Conservation (phyloP, 306 rosid genomes). For the Citrullus amarus region DNA sequence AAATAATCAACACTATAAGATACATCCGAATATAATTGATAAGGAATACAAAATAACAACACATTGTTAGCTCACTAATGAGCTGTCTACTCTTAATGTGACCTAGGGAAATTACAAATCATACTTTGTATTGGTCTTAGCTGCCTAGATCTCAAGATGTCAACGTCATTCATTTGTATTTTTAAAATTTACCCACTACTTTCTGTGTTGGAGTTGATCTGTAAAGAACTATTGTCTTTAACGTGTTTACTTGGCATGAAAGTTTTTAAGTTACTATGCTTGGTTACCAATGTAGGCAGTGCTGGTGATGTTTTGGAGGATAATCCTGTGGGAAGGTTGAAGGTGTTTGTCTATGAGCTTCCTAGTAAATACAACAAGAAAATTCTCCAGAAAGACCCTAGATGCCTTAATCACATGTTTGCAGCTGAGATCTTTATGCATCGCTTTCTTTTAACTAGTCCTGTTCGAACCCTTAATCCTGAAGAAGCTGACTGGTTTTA, state of each 20-base stretch:
- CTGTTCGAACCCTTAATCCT: slow-evolving; percentile 93
- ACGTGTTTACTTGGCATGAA: not conserved
- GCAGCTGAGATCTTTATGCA: slow-evolving; percentile 99
- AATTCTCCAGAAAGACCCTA: slow-evolving; percentile 85
- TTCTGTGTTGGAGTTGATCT: not conserved
- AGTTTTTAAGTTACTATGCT: not conserved
- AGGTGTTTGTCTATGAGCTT: slow-evolving; percentile 95
- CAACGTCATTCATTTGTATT: not conserved
- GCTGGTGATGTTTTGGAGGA: slow-evolving; percentile 99
- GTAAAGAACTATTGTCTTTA: not conserved
- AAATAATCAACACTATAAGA: not conserved
- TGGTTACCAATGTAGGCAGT: slow-evolving; percentile 49
- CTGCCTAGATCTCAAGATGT: not conserved
- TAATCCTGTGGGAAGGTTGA: slow-evolving; percentile 95
- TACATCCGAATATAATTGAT: not conserved
- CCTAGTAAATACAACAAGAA: slow-evolving; percentile 97
- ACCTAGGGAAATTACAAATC: not conserved
- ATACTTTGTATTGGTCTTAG: not conserved
- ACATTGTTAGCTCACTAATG: not conserved
- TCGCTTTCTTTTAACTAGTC: slow-evolving; percentile 82
- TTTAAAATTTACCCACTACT: not conserved
- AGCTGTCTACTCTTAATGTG: not conserved
- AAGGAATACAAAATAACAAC: not conserved
- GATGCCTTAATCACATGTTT: slow-evolving; percentile 96
- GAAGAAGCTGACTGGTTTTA: slow-evolving; percentile 99